Evolutionary conservation across 208 protist species (phyloP), one percentile per base, ranked within the genome.

Genomic region (Lotmaria passim): DNA sequence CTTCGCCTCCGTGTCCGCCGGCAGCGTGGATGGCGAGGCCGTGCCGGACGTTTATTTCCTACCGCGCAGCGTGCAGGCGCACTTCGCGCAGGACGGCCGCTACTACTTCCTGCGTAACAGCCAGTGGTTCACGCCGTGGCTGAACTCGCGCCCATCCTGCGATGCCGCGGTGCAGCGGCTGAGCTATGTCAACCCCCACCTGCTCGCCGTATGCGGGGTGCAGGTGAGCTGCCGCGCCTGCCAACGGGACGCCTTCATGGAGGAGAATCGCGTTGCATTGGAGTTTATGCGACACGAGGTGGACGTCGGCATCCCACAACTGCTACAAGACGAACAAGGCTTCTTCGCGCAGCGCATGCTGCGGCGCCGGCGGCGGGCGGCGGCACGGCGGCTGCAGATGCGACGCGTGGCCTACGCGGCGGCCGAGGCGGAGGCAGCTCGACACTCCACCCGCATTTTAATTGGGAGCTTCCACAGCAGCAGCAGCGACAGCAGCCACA

Each of bases 101-200:
- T 82, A 82, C 65, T 86, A 86, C 61, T 76, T 86, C 41, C 19
- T 86, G 24, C 59, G 70, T 38, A 86, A 86, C 73, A 60, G 73
- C 23, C 59, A 69, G 53, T 86, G 81, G 81, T 69, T 75, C 19
- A 46, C 69, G 14, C 75, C 66, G 66, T 86, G 81, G 81, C 68
- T 86, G 8, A 72, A 67, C 63, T 81, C 75, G 0, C 63, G 69
- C 0, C 66, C 48, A 6, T 57, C 51, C 19, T 33, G 56, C 43
- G 68, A 78, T 57, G 55, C 62, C 55, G 58, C 57, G 24, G 19
- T 38, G 34, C 73, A 78, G 65, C 75, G 67, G 0, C 48, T 86
- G 10, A 79, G 73, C 69, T 73, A 71, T 26, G 67, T 86, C 2
- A 75, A 60, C 31, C 69, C 75, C 8, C 68, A 66, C 10, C 65